Evolutionary conservation across 345 rosid genomes (phyloP), one percentile per base, ranked within the genome.

Genomic region (Capsella bursapastoris): DNA sequence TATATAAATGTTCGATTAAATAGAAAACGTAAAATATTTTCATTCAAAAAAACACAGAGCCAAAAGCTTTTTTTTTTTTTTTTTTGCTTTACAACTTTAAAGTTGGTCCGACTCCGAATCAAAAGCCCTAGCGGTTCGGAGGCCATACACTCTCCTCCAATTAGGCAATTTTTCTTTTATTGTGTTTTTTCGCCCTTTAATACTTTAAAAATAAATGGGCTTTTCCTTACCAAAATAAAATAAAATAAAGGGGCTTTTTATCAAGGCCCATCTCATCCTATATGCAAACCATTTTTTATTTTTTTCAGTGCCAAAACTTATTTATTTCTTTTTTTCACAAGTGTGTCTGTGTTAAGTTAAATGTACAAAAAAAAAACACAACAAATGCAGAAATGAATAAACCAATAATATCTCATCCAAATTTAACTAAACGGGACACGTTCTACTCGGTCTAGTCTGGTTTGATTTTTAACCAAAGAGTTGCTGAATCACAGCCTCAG

Each of bases 401-500:
- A 71, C 75, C 67, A 71, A 69, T 43, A 40, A 57, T 66, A 57
- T 55, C 56, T 56, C 74, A 66, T 74, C 49, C 70, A 76, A 62
- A 62, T 62, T 49, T 8, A 27, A 66, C 56, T 43, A 40, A 73
- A 10, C 14, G 12, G 41, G 56, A 9, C 43, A 28, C 27, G 52
- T 44, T 40, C 73, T 50, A 55, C 59, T 59, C 22, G 57, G 70
- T 75, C 40, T 76, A 32, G 41, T 61, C 68, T 31, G 53, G 67
- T 34, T 62, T 51, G 38, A 50, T 31, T 52, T 22, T 48, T 76
- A 76, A 58, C 67, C 79, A 84, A 94, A 91, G 74, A 91, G 79
- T 81, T 88, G 93, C 81, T 91, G 93, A 66, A 94, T 94, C 57
- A 83, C 96, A 22, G 88, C 82, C 79, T 94, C 97, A 0, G 97